Evolutionary conservation across 2,329 filamentous ascomycete genomes (phyloP).

Genomic region (Venturia asperata): DNA sequence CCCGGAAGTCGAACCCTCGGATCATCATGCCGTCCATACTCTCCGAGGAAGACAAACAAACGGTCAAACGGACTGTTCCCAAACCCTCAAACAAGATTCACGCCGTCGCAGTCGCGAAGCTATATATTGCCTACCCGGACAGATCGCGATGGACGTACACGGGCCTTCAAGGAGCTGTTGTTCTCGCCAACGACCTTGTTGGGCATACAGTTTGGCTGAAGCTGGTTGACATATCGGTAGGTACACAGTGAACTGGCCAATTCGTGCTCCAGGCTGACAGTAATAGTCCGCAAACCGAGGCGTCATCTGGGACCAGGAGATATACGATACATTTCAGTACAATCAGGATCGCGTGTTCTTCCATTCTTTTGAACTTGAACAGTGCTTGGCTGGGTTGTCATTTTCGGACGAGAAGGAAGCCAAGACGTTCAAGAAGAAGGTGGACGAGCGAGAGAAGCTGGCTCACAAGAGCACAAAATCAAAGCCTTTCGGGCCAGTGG

Average conservation of each 20-base stretch:
- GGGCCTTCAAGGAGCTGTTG: constrained; percentile 82
- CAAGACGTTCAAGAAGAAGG: constrained; percentile 93
- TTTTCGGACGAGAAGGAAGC: constrained; percentile 98
- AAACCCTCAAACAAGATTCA: constrained; percentile 97
- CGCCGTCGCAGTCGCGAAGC: constrained; percentile 82
- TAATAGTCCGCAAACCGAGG: constrained; percentile 65
- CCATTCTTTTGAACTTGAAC: constrained; percentile 92
- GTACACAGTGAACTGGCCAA: constrained; percentile 30
- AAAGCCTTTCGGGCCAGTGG: constrained; percentile 59
- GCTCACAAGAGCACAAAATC: constrained; percentile 78
- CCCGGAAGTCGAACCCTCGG: background rate
- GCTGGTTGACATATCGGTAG: constrained; percentile 89
- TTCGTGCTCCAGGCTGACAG: constrained; percentile 10
- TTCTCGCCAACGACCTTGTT: constrained; percentile 87
- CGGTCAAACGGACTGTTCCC: constrained; percentile 86
- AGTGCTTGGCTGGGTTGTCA: constrained; percentile 81
- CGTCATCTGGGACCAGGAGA: constrained; percentile 95
- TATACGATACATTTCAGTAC: constrained; percentile 91
- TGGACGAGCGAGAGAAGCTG: constrained; percentile 93
- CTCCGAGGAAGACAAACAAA: constrained; percentile 90
- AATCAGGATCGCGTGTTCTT: constrained; percentile 98
- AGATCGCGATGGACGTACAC: constrained; percentile 86
- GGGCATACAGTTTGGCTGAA: constrained; percentile 97
- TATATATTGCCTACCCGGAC: constrained; percentile 89
- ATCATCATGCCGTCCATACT: constrained; percentile 57